Conservation (phyloP, 495 filamentous ascomycete genomes). For the Lasiosphaeris hirsuta region DNA sequence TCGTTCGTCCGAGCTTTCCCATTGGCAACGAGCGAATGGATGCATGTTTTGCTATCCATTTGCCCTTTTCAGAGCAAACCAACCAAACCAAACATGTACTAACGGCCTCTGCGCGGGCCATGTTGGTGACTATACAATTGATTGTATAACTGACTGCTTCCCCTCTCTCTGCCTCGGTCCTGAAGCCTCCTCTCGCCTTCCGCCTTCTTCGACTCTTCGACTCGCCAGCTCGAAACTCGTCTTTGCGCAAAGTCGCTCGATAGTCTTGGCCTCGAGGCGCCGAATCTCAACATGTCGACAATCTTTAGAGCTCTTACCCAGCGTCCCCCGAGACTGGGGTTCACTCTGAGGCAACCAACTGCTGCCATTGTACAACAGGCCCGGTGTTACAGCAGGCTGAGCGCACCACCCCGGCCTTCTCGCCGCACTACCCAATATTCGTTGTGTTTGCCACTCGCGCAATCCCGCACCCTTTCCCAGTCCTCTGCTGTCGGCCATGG, state of each 20-base stretch:
- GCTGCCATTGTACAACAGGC: constrained; percentile 19
- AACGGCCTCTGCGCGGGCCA: background rate
- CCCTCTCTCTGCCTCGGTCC: background rate
- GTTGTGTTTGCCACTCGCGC: background rate
- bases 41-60: constrained; percentile 8
- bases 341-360: constrained; percentile 12
- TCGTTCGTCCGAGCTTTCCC: constrained; percentile 8
- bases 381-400: constrained; percentile 21
- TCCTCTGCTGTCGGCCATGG: constrained; percentile 63
- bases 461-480: constrained; percentile 50
- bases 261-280: background rate
- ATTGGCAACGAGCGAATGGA: constrained; percentile 13
- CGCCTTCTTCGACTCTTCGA: background rate
- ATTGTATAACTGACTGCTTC: background rate
- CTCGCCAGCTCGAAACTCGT: no score
- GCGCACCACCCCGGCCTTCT: constrained; percentile 11
- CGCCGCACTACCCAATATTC: background rate
- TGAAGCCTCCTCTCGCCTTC: background rate
- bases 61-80: background rate
- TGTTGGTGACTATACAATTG: background rate
- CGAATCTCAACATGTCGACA: constrained; percentile 24
- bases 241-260: background rate
- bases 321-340: constrained; percentile 20
- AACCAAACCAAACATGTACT: background rate
- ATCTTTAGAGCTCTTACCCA: constrained; percentile 17